Base-by-base conservation (phyloP, 495 filamentous ascomycete species). In the Wilcoxina mikolae region DNA sequence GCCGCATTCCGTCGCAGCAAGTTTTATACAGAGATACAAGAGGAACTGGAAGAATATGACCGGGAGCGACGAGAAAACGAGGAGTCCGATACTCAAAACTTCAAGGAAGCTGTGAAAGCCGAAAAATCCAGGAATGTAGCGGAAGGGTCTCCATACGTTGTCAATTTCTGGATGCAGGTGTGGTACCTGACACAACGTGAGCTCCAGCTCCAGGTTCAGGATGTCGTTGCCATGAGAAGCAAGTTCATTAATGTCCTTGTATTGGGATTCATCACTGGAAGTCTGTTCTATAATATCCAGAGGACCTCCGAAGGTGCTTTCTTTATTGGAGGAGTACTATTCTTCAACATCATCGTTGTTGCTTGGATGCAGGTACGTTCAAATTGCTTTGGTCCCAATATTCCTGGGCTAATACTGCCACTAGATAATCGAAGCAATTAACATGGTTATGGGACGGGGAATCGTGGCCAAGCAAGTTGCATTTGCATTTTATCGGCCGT, bases 231-330 rank as follows among this genome's bases (percentile, higher is more conserved):
- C 1, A 71, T 88, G 2, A 80, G 82, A 65, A 88, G 83, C 35
- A 87, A 85, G 55, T 76, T 83, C 59, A 83, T 87, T 67, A 85
- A 87, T 61, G 81, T 85, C 57, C 67, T 88, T 41, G 73, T 80
- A 25, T 82, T 86, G 57, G 82, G 68, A n/a, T 71, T 90, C 4
- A 81, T 91, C 56, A 79, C 85, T 48, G 78, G 81, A 0, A 83
- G 80, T 35, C 68, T 88, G 31, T 88, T 87, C 69, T 84, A 81
- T 59, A 71, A 87, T 41, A 74, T 81, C 0, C 82, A 82, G 0
- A 52, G 71, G 9, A 84, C 79, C 60, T 66, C 73, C 0, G 58
- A 60, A 0, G 76, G 76, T 27, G 68, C 77, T 4, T 78, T 77
- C 51, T 60, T 72, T 51, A 77, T 78, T 54, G 72, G 69, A 7